Evolutionary conservation across 176 grass and related monocot species (phyloP).

Genomic region (Avena sativa): DNA sequence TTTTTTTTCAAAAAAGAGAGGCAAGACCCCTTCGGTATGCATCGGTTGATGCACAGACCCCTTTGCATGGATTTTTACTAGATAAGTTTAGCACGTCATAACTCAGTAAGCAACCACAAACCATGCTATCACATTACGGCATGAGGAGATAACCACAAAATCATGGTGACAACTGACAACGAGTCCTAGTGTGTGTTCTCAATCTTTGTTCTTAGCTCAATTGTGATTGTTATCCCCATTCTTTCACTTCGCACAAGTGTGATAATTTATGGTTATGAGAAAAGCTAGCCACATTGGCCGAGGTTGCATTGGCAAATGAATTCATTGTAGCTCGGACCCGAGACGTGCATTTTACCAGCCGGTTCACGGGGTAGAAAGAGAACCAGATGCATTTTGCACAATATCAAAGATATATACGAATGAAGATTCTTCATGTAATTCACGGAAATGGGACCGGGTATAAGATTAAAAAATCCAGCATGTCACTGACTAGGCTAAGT

Average conservation of each 20-base stretch:
- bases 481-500: no score
- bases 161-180: background rate
- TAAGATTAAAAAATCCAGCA: no score
- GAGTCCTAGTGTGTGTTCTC: background rate
- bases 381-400: slow-evolving; percentile 32
- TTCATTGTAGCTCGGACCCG: background rate
- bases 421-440: background rate
- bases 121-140: background rate
- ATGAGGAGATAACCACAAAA: background rate
- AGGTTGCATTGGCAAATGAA: slow-evolving; percentile 10
- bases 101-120: background rate
- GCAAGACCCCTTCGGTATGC: no score
- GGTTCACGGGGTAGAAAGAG: background rate
- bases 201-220: background rate
- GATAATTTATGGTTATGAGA: no score
- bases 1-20: no score
- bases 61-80: no score
- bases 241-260: no score
- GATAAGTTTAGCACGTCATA: background rate
- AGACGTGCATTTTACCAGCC: background rate
- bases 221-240: no score
- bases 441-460: background rate
- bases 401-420: background rate
- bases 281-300: no score
- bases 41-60: no score